These are phyloP conservation scores for Solanum hybrid DNA, from an alignment of 305 asterid species.

Conservation along the genomic window DNA sequence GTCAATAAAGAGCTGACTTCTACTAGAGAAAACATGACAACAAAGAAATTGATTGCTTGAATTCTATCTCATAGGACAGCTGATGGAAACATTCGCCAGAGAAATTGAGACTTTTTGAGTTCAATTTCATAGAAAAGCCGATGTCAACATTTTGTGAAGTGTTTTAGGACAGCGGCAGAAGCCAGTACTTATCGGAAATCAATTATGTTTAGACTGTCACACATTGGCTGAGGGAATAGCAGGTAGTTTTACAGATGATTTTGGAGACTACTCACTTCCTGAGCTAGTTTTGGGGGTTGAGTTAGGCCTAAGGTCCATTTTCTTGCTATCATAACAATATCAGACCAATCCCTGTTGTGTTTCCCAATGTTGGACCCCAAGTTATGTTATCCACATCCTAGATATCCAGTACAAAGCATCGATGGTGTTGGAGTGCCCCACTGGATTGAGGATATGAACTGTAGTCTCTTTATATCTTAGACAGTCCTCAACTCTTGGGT, in stretches of 20 bases:
- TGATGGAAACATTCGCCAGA: background rate
- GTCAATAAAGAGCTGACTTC: background rate
- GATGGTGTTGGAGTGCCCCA: background rate
- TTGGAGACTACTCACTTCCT: background rate
- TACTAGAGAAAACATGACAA: background rate
- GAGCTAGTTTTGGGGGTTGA: background rate
- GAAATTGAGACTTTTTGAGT: background rate
- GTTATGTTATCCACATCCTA: background rate
- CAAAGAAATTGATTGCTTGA: background rate
- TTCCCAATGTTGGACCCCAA: background rate
- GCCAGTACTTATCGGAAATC: background rate
- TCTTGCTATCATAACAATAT: background rate
- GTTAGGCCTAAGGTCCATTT: background rate
- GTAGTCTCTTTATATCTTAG: background rate
- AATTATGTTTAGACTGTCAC: background rate
- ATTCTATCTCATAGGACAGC: background rate
- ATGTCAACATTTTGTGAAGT: background rate
- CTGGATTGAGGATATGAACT: background rate
- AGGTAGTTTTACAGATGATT: background rate
- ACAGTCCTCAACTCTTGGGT: background rate
- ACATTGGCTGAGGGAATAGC: background rate
- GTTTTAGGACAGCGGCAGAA: background rate
- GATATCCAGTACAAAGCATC: background rate
- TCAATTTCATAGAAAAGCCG: background rate
- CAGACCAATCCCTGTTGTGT: background rate